Base-by-base conservation (phyloP, 176 grass and related monocot species). In the Raddia distichophylla region DNA sequence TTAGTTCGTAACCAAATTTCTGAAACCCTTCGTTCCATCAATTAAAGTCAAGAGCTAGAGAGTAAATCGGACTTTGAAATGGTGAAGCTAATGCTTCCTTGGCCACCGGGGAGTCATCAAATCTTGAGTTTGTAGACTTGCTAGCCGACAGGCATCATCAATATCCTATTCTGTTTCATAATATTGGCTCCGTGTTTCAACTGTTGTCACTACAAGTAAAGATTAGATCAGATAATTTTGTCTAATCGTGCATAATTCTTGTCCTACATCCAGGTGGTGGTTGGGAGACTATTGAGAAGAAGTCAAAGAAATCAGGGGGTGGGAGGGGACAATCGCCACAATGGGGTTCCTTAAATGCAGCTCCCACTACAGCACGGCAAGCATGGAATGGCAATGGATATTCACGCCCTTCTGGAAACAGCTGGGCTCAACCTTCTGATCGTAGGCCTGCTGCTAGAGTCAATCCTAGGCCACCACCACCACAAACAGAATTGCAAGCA, bases 211-310 rank as follows among this genome's bases (percentile, higher is more conserved):
- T 8, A 58, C 32, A n/a, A 27, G 12, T 45, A 43, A 18, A 45
- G 73, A 49, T 12, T 17, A 78, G 5, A 33, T 46, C 1, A 74
- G 35, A 61, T 18, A 10, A n/a, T 27, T 86, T 43, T 60, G 49
- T 76, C 16, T 78, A 66, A 86, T 70, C 9, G 65, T 74, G 55
- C 69, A 80, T 66, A 55, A 76, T 55, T 27, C 17, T 10, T 83
- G 49, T 48, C 40, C 16, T 78, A 2, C n/a, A 81, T 81, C 56
- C 75, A 78, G 77, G 85, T 3, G 83, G 45, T 78, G 85, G 76
- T 69, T 99, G 96, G 96, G 89, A 95, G 83, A 90, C 85, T 4
- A 66, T 62, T 58, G 85, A 60, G 43, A 99, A 88, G 42, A 95
- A 75, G 53, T 80, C 86, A 0, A 95, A 83, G 83, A 95, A 88